Base-by-base conservation (phyloP, 2,329 filamentous ascomycete genomes). In the Drechslerella coelobrocha region DNA sequence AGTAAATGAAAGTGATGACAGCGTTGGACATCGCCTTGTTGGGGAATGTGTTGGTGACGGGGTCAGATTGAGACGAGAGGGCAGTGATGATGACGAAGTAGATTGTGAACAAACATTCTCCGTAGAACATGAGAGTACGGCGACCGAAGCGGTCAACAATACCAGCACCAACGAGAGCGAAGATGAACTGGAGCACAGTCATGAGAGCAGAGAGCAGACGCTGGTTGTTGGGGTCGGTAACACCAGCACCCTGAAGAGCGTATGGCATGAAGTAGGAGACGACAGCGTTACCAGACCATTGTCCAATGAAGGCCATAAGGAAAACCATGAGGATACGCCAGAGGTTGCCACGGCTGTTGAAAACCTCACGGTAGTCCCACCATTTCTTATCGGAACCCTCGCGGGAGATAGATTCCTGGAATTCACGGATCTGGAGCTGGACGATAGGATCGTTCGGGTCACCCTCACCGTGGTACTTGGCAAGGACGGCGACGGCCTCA, bases 221-320 rank as follows among this genome's bases (percentile, higher is more conserved):
- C 85, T 83, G 12, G 23, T 77, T 78, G 69, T 78, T 75, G 17
- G 34, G 26, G 19, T 83, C 82, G 6, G 83, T 81, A 51, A 85
- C 77, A 77, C 84, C 84, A 50, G 83, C 83, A 2, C 81, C 82
- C 56, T 81, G 78, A 51, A 86, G 79, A 81, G 55, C 82, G 56
- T 56, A 81, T 8, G 78, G 80, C 17, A 84, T 81, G 75, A 87
- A 83, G 76, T 87, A 87, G 62, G 85, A 86, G 3, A 81, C 80
- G 45, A 78, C 80, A 59, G 83, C 72, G 55, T 79, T 85, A 34
- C 84, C 84, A 61, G 81, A 83, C 83, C 83, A 86, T 73, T 86
- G 84, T 9, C 82, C 82, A 78, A 86, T 86, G 71, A 85, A 78
- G 62, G 83, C 84, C 81, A 80, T 82, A 8, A 84, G 79, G 21